Percentiles rank a stretch among this genome's conserved stretches.
Conservation (phyloP, 768 basidiomycete genomes). For the Collybia sordida region DNA sequence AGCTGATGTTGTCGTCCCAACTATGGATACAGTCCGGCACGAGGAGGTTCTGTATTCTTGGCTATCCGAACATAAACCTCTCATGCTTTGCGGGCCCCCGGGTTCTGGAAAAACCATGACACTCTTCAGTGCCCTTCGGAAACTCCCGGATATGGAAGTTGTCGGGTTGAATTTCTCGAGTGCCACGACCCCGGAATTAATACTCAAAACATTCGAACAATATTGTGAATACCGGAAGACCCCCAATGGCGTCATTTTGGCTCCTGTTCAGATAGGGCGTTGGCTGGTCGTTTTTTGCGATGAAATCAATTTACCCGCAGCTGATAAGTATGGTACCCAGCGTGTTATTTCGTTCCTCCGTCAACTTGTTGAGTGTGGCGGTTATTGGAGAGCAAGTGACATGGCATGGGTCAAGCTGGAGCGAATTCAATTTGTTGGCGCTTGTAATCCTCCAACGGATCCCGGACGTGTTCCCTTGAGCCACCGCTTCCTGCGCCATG, state of each 20-base stretch:
- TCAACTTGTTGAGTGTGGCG: constrained; percentile 91
- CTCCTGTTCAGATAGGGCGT: constrained; percentile 91
- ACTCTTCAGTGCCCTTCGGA: constrained; percentile 94
- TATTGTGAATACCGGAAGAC: constrained; percentile 99
- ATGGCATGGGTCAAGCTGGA: constrained; percentile 98
- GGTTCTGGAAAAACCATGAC: constrained; percentile 99
- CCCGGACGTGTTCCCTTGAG: constrained; percentile 98
- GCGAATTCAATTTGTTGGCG: constrained; percentile 99
- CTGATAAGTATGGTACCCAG: constrained; percentile 98
- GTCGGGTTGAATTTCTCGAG: constrained; percentile 99
- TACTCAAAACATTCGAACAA: constrained; percentile 99
- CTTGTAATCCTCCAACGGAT: constrained; percentile 98
- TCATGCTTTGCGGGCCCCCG: constrained; percentile 98
- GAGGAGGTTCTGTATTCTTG: constrained; percentile 99
- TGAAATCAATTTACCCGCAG: constrained; percentile 96
- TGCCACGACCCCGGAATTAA: constrained; percentile 96
- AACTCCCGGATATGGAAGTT: constrained; percentile 98
- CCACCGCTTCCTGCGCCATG: constrained; percentile 96
- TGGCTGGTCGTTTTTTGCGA: constrained; percentile 99
- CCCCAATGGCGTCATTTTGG: constrained; percentile 94
- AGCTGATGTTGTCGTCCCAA: constrained; percentile 95
- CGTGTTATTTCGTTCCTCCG: constrained; percentile 98
- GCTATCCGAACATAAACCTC: constrained; percentile 97
- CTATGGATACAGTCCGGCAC: constrained; percentile 97
- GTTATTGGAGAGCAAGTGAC: constrained; percentile 92